Evolutionary conservation across 352 stramenopile species (phyloP), one percentile per base, ranked within the genome.

Genomic region (Globisporangium megalacanthum): DNA sequence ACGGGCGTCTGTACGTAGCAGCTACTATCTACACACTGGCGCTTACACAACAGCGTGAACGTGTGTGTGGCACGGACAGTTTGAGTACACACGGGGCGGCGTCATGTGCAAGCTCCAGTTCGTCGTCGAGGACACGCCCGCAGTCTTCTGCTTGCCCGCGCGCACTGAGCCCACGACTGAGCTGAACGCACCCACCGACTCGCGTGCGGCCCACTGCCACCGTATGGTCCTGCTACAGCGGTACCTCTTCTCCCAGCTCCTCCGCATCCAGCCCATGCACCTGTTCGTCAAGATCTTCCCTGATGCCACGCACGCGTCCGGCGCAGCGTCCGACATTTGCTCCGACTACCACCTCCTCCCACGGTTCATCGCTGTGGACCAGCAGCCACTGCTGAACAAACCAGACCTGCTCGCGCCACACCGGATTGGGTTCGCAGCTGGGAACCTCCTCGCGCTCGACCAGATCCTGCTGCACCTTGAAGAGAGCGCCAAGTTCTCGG

Each of bases 91-190:
- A 7, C 81, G 83, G 35, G 77, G 73, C 31, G 72, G 71, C 17
- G 77, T 95, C 46, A 88, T 88, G 75, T 95, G 86, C 63, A 88
- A 79, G 55, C 68, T 94, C 22, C 66, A 73, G 15, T 91, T 92
- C 50, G 55, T 88, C 36, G 67, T 62, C 2, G 82, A 92, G 61
- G 68, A 87, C 11, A 55, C 92, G 1, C 85, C 83, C 14, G 69
- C 62, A 14, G 69, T 69, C 5, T 64, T 92, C 31, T 64, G 76
- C 3, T 22, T 57, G 52, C 70, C 17, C 29, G 19, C 25, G 37
- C 11, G 31, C 29, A 11, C 17, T n/a, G 54, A 31, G 29, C 7
- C 25, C 3, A 35, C n/a, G 50, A 29, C 25, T 29, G 25, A 29
- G 25, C 25, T 29, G 25, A 29, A n/a, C 39, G 36, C 49, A 60